Evolutionary conservation across 768 basidiomycete species (phyloP), one percentile per base, ranked within the genome.

Genomic region (Chalciporus pseudorubinellus): DNA sequence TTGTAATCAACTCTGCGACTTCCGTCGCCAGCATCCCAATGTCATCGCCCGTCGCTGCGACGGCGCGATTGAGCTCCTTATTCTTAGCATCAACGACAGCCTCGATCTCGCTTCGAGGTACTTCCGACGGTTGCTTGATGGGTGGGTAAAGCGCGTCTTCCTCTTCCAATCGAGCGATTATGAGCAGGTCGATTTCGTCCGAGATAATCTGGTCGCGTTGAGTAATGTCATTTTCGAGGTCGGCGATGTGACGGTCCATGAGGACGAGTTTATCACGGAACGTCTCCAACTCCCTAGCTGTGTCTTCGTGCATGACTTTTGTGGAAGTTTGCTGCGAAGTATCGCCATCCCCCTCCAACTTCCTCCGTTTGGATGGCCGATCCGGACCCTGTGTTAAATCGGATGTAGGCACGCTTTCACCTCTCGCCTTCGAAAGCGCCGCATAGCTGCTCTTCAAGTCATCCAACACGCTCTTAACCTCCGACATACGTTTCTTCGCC

Each of bases 221-320:
- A 3, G 52, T 58, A 19, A 75, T 55, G 40, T 70, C 67, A 48
- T 75, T 73, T 53, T 71, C 61, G 21, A 76, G 58, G 18, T 72
- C 69, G 21, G 52, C 3, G 31, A 76, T 48, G 14, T 66, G 63
- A 39, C 50, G 46, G 12, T 66, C 64, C 7, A 75, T 61, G 4
- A 47, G 45, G 21, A 43, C 29, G 49, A 76, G 52, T n/a, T 59
- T 56, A 12, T 71, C 70, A 18, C 53, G 58, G 24, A 74, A 57
- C 4, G 18, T 49, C 20, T 66, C 68, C 26, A 69, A 40, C 26
- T 66, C 66, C 19, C 3, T 44, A n/a, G 49, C n/a, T 19, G 50
- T 48, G 21, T 49, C 44, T 24, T 46, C 51, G 26, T 39, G 14
- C 14, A 38, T n/a, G 21, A n/a, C n/a, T n/a, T n/a, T n/a, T n/a